Evolutionary conservation across 352 stramenopile genomes (phyloP), one percentile per base, ranked within the genome.

Genomic region (Elongisporangium prolatum): DNA sequence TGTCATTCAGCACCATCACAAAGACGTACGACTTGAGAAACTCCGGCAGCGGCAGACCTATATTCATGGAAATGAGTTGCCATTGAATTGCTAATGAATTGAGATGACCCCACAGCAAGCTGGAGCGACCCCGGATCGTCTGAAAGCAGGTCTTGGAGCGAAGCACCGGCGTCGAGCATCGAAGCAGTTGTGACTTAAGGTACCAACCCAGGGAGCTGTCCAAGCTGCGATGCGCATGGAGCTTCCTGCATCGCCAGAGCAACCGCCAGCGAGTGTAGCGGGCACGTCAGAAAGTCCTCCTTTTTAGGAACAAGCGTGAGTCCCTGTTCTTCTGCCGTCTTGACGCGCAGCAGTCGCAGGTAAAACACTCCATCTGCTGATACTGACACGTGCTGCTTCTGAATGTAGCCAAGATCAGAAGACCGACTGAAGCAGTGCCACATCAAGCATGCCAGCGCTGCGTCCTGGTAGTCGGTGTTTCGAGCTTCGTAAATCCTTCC

Each of bases 71-170:
- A n/a, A n/a, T n/a, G n/a, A n/a, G n/a, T n/a, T n/a, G n/a, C n/a
- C n/a, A n/a, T n/a, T n/a, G n/a, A n/a, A n/a, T n/a, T n/a, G n/a
- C n/a, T n/a, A n/a, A n/a, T n/a, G n/a, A n/a, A n/a, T n/a, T n/a
- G n/a, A n/a, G n/a, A n/a, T n/a, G 28, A 38, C 28, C 9, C 8
- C 28, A 38, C 28, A 9, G 28, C 28, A 38, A 38, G 28, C 13
- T 38, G 28, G 4, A 38, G 4, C 28, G 28, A 38, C 13, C 13
- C 28, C 28, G 28, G 28, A 5, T 38, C 8, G 28, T 7, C 28
- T 38, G 28, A 61, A 25, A 61, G 20, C 21, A 63, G 55, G 50
- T 63, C 56, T 57, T 63, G 21, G 8, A 38, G 28, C 28, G 28
- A 9, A 38, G 28, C 28, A 38, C 28, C 28, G 13, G 28, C 8